Percentiles rank a stretch among this genome's conserved stretches.
Evolutionary conservation across 2,329 filamentous ascomycete genomes (phyloP).

Genomic region (Chaetomium olivaceum): DNA sequence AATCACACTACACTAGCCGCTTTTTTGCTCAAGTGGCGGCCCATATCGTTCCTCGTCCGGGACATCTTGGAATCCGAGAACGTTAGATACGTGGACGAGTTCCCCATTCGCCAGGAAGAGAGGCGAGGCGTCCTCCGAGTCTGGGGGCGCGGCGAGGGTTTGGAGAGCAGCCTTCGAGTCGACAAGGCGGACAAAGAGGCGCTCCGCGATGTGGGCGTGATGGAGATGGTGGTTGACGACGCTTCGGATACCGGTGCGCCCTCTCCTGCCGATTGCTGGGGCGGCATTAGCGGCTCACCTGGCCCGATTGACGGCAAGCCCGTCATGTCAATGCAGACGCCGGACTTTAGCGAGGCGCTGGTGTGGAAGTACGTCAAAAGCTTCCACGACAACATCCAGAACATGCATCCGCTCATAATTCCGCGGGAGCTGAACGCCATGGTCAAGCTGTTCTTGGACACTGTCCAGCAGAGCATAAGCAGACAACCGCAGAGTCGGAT

Average conservation of each 20-base stretch:
- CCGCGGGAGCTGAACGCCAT: slow-evolving; percentile 54
- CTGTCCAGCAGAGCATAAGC: slow-evolving; percentile 42
- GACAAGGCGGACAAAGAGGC: slow-evolving; percentile 42
- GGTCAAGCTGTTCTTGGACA: slow-evolving; percentile 55
- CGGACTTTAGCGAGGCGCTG: slow-evolving; percentile 53
- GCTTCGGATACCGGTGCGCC: slow-evolving; percentile 50
- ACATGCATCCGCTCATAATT: slow-evolving; percentile 65
- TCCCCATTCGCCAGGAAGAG: slow-evolving; percentile 75
- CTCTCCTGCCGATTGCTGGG: slow-evolving; percentile 60
- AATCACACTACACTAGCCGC: slow-evolving; percentile 92
- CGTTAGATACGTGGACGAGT: slow-evolving; percentile 63
- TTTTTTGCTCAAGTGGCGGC: slow-evolving; percentile 71
- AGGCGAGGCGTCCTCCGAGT: slow-evolving; percentile 71
- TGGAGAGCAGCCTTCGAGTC: slow-evolving; percentile 54
- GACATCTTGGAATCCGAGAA: slow-evolving; percentile 50
- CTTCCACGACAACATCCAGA: slow-evolving; percentile 63
- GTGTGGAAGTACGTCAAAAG: slow-evolving; percentile 57
- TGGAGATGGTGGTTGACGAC: slow-evolving; percentile 45
- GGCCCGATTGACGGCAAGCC: slow-evolving; percentile 41
- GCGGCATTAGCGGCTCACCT: slow-evolving; percentile 55
- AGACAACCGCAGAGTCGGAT: slow-evolving; percentile 28
- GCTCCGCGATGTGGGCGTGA: slow-evolving; percentile 40
- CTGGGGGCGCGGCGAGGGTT: slow-evolving; percentile 77
- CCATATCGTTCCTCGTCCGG: slow-evolving; percentile 65
- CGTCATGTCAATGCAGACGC: slow-evolving; percentile 49